phyloP scores from a whole-genome alignment of 306 rosid species.

The Luffa aegyptiaca region DNA sequence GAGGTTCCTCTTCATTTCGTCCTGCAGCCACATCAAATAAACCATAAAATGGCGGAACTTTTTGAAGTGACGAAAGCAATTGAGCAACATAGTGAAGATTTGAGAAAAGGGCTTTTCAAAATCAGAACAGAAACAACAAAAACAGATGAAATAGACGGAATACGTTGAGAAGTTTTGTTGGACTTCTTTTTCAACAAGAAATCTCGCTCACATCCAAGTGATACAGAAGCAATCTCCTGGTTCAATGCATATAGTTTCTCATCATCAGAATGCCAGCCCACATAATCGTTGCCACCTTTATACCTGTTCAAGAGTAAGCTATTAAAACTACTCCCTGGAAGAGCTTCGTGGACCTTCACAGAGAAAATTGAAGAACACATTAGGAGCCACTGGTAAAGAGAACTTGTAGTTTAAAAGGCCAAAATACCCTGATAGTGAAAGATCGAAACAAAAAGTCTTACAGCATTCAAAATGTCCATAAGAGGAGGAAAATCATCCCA shows the following conservation, averaged over 20 bases:
- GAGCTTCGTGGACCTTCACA: constrained; percentile 71
- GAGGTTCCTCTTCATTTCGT: constrained; percentile 38
- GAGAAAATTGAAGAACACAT: neutral
- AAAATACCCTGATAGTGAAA: neutral
- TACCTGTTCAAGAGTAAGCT: constrained; percentile 86
- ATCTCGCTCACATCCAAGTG: constrained; percentile 86
- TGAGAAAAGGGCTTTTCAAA: neutral
- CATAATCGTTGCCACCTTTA: constrained; percentile 71
- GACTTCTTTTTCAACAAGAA: constrained; percentile 68
- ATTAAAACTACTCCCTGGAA: constrained; percentile 84
- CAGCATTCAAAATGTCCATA: constrained; percentile 63
- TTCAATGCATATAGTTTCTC: constrained; percentile 77
- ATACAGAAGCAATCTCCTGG: constrained; percentile 79
- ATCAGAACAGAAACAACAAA: neutral
- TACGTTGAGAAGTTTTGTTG: constrained; percentile 40
- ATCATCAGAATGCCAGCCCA: constrained; percentile 95
- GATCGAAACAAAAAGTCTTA: constrained; percentile 20
- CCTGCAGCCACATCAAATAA: constrained; percentile 15
- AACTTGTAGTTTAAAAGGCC: neutral
- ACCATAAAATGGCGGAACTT: neutral
- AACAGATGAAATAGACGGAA: neutral
- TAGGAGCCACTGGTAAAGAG: neutral
- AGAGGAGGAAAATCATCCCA: constrained; percentile 86
- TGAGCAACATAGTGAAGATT: neutral
- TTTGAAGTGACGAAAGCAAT: neutral